phyloP scores from a whole-genome alignment of 495 filamentous ascomycete genomes.

The Penicillium robsamsonii region DNA sequence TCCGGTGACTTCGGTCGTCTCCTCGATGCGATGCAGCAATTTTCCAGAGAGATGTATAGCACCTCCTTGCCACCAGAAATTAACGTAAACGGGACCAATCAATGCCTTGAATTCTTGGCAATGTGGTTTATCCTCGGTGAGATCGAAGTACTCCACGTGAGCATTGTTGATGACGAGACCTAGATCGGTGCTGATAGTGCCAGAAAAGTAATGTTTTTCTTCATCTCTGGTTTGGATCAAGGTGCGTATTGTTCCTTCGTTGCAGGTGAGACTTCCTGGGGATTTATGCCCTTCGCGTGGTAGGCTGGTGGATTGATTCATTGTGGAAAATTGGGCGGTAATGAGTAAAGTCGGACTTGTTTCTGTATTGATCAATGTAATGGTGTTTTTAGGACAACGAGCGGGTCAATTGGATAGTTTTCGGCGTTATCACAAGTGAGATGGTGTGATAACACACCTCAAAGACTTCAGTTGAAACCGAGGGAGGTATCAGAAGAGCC shows the following conservation, averaged over 20 bases:
- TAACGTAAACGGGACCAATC: neutral
- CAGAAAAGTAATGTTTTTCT: neutral
- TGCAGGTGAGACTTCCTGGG: neutral
- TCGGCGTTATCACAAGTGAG: neutral
- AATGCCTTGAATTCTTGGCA: neutral
- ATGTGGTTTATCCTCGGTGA: neutral
- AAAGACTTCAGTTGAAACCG: neutral
- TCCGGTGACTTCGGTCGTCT: neutral
- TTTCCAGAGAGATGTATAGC: neutral
- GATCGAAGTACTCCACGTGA: neutral
- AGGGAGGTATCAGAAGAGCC: neutral
- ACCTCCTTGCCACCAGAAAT: neutral
- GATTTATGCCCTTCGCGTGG: neutral
- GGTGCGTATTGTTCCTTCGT: neutral
- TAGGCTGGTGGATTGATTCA: neutral
- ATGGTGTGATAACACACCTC: neutral
- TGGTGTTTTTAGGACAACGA: neutral
- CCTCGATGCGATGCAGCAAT: neutral
- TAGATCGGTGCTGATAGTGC: neutral
- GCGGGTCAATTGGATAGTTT: neutral
- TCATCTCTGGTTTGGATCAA: neutral
- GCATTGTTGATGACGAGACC: neutral
- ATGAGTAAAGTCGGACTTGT: neutral
- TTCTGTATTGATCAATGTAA: neutral
- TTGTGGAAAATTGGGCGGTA: neutral